phyloP scores from a whole-genome alignment of 2,329 filamentous ascomycete species.

The Cladobotryum mycophilum region DNA sequence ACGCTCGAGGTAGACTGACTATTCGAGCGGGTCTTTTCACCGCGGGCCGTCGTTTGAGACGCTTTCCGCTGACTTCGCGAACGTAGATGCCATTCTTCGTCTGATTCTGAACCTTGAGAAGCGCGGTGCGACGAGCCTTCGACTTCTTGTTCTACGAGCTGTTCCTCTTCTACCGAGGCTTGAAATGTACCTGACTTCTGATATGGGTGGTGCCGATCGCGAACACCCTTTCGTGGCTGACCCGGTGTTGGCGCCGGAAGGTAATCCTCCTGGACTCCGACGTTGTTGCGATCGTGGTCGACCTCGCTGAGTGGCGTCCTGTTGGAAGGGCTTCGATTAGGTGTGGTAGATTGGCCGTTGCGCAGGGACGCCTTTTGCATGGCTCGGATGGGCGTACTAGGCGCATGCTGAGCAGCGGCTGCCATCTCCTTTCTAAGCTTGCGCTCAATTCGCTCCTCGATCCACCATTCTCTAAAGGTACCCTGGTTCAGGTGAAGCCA shows the following conservation, averaged over 20 bases:
- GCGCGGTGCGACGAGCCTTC: slow-evolving; percentile 57
- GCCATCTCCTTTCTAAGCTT: slow-evolving; percentile 54
- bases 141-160: slow-evolving; percentile 49
- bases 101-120: slow-evolving; percentile 61
- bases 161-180: slow-evolving; percentile 41
- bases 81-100: slow-evolving; percentile 76
- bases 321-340: slow-evolving; percentile 67
- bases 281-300: slow-evolving; percentile 66
- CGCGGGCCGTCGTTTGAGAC: slow-evolving; percentile 55
- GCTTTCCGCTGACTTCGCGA: slow-evolving; percentile 62
- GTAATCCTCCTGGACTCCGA: slow-evolving; percentile 76
- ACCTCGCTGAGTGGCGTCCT: slow-evolving; percentile 91
- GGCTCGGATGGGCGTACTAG: slow-evolving; percentile 56
- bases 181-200: slow-evolving; percentile 47
- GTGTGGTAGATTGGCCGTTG: slow-evolving; percentile 70
- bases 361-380: slow-evolving; percentile 54
- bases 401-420: slow-evolving; percentile 33
- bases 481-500: slow-evolving; percentile 98
- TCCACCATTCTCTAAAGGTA: slow-evolving; percentile 98
- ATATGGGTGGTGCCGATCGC: slow-evolving; percentile 73
- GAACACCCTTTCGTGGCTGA: slow-evolving; percentile 83
- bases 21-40: slow-evolving; percentile 60
- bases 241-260: slow-evolving; percentile 92
- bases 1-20: slow-evolving; percentile 71
- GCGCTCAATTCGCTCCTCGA: slow-evolving; percentile 76